Evolutionary conservation across 805 yeast genomes (phyloP).

Genomic region (Sugiyamaella boreocaroliniensis): DNA sequence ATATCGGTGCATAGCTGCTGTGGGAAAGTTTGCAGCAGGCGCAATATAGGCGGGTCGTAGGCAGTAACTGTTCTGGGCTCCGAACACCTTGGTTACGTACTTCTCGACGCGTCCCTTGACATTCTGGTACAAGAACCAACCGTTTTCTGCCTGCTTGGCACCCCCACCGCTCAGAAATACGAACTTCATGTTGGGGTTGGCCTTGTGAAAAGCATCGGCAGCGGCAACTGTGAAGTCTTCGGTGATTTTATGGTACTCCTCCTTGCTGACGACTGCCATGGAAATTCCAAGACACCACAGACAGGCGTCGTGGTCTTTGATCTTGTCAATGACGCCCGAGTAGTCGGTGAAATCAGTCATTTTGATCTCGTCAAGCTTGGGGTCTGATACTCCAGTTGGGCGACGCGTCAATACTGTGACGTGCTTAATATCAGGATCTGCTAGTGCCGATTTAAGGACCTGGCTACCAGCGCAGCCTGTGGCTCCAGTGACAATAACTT

Average conservation of each 20-base stretch:
- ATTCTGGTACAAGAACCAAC: constrained; percentile 1
- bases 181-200: constrained; percentile 7
- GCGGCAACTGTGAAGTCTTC: constrained; percentile 8
- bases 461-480: constrained; percentile 7
- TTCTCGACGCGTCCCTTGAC: constrained; percentile 8
- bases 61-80: not conserved
- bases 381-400: constrained; percentile 2
- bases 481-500: constrained; percentile 8
- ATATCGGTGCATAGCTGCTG: not conserved
- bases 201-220: constrained; percentile 1
- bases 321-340: not conserved
- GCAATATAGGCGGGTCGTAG: constrained; percentile 9
- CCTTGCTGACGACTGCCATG: constrained; percentile 1
- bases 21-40: constrained; percentile 1
- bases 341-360: constrained; percentile 3
- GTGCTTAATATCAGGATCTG: constrained; percentile 2
- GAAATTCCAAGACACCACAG: constrained; percentile 10
- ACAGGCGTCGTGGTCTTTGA: constrained; percentile 4
- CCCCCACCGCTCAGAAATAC: constrained; percentile 10
- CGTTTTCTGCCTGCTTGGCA: constrained; percentile 5
- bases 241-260: constrained; percentile 6
- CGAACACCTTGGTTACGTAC: not conserved
- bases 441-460: not conserved
- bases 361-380: constrained; percentile 7
- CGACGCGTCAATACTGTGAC: constrained; percentile 8